Evolutionary conservation across 163 green algal species (phyloP).

Genomic region (Smithsoniella earleae): DNA sequence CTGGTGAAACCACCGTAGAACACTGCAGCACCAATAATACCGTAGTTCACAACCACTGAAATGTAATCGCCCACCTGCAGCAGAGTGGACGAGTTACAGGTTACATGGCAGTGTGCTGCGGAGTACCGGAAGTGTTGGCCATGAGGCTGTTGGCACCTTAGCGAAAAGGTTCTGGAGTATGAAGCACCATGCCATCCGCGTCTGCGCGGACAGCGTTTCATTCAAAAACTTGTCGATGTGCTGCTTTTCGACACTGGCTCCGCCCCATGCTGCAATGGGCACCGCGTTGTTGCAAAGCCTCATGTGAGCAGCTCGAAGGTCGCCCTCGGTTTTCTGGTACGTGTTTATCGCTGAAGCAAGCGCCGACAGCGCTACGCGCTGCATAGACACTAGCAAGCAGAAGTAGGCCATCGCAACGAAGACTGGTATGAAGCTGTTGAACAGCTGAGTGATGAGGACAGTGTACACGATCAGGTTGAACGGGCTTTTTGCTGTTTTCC

Average conservation of each 20-base stretch:
- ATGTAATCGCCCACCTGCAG: constrained; percentile 35
- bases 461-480: constrained; percentile 37
- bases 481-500: constrained; percentile 31
- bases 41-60: constrained; percentile 34
- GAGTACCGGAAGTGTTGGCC: too few species aligned
- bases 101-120: too few species aligned
- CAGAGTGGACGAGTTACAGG: too few species aligned
- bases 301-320: constrained; percentile 28
- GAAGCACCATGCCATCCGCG: constrained; percentile 12
- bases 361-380: constrained; percentile 19
- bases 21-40: constrained; percentile 35
- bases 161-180: background rate
- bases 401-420: constrained; percentile 33
- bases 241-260: background rate
- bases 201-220: background rate
- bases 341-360: constrained; percentile 31
- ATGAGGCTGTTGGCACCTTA: too few species aligned
- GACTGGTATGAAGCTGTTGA: constrained; percentile 35
- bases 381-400: constrained; percentile 25
- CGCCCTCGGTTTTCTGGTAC: constrained; percentile 34
- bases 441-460: constrained; percentile 32
- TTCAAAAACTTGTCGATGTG: background rate
- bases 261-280: constrained; percentile 33
- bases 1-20: constrained; percentile 31
- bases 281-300: constrained; percentile 25